Evolutionary conservation across 345 rosid species (phyloP), one percentile per base, ranked within the genome.

Genomic region (Eucalyptus camaldulensis): DNA sequence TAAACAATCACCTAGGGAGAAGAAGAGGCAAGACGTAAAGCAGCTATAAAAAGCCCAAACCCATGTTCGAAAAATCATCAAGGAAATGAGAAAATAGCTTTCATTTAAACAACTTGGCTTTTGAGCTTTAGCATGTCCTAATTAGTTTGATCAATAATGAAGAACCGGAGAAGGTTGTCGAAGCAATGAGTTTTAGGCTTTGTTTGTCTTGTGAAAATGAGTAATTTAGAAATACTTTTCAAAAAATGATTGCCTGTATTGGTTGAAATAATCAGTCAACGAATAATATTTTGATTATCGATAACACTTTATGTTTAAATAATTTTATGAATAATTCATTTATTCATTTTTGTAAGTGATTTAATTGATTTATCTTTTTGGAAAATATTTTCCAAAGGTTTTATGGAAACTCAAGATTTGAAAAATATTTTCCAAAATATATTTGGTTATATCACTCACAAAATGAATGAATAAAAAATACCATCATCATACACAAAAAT

Each of bases 231-330:
- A 19, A 19, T 21, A 8, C 5, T 53, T 8, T 53, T 8, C 1
- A 53, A 19, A 3, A 19, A 19, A 53, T 53, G 0, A 53, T 19
- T 0, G 0, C 1, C 0, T 53, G 0, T 21, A 53, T 53, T 1
- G 0, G 0, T 19, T 53, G 25, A 53, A 53, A 53, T 53, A 53
- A 8, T 53, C 4, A 53, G 5, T 53, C 0, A 53, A 21, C 0
- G 1, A 53, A 53, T 53, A 53, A 53, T 21, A 21, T 53, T 53
- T 53, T 53, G 58, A 53, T 53, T 53, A 1, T 53, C 4, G 10
- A 53, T 53, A 8, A 19, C 22, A 53, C 2, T 51, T 51, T 17
- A 19, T 53, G 22, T 53, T 3, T 51, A 51, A 51, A 51, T 51
- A 51, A 51, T 51, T 17, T 51, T 0, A 0, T 17, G 22, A 17